Conservation (phyloP, 176 grass and related monocot genomes). For the Oryza punctata region DNA sequence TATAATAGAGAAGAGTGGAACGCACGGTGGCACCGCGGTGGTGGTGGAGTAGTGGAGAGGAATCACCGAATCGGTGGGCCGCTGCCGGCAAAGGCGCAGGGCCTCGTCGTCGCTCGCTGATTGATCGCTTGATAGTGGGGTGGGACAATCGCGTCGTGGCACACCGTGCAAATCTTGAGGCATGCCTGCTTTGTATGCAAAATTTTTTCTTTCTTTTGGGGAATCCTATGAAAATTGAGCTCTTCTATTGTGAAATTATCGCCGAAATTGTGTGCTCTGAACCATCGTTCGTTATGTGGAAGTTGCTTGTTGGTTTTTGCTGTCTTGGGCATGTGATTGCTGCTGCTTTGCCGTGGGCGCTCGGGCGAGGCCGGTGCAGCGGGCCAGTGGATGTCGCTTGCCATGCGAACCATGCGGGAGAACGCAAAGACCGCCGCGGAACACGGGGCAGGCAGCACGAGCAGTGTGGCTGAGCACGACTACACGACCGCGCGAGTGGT, state of each 20-base stretch:
- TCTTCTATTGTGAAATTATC: too few species aligned
- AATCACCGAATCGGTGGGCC: neutral
- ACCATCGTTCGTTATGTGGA: neutral
- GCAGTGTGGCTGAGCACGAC: neutral
- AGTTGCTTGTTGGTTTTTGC: neutral
- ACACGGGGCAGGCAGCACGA: neutral
- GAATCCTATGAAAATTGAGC: too few species aligned
- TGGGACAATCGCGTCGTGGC: neutral
- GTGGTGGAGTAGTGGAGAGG: too few species aligned
- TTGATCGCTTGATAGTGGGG: neutral
- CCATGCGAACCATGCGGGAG: neutral
- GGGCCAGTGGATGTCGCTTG: neutral
- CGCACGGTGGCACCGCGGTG: too few species aligned
- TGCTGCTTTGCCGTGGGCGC: neutral
- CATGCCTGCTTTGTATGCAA: too few species aligned
- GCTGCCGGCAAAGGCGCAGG: neutral
- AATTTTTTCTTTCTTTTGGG: too few species aligned
- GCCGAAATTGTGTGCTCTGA: neutral
- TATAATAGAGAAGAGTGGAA: too few species aligned
- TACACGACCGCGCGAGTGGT: neutral
- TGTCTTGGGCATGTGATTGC: neutral
- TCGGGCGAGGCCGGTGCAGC: neutral
- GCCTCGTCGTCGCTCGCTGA: neutral
- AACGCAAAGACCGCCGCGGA: neutral
- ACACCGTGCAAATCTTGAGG: neutral